Percentiles rank a stretch among this genome's conserved stretches.
Conservation (phyloP, 371 early-diverging fungal species). For the Nematocida sp. region DNA sequence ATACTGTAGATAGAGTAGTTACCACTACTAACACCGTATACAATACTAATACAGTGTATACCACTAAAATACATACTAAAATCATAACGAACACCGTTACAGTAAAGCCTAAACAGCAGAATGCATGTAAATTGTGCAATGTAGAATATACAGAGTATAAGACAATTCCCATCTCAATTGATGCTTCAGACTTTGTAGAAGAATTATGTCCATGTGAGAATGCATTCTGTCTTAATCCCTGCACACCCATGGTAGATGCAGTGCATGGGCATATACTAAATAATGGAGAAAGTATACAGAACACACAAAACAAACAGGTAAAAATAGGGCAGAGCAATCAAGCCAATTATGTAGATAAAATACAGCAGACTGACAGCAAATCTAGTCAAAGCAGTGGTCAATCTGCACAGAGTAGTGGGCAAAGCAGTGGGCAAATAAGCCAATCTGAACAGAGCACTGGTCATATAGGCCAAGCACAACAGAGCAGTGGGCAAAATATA, state of each 20-base stretch:
- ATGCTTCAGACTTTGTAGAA: constrained; percentile 37
- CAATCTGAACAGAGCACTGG: too few species aligned
- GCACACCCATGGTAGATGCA: constrained; percentile 21
- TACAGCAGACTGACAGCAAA: neutral
- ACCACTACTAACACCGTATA: too few species aligned
- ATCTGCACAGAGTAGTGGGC: too few species aligned
- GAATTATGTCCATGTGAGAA: constrained; percentile 57
- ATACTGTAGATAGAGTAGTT: too few species aligned
- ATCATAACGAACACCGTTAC: too few species aligned
- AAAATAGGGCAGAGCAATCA: neutral
- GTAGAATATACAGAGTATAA: constrained; percentile 16
- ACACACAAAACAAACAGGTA: neutral
- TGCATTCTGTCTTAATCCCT: constrained; percentile 50
- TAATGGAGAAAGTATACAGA: neutral
- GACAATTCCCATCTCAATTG: constrained; percentile 50
- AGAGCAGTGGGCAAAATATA: too few species aligned
- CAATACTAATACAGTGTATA: too few species aligned
- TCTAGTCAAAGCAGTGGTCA: neutral
- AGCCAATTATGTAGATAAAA: neutral
- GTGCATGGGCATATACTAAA: too few species aligned
- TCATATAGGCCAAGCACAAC: too few species aligned
- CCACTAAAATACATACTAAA: neutral
- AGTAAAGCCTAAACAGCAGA: neutral
- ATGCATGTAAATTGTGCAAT: neutral
- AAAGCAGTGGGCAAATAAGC: too few species aligned